phyloP scores from a whole-genome alignment of 169 alveolate species.

The Plasmodium adleri region DNA sequence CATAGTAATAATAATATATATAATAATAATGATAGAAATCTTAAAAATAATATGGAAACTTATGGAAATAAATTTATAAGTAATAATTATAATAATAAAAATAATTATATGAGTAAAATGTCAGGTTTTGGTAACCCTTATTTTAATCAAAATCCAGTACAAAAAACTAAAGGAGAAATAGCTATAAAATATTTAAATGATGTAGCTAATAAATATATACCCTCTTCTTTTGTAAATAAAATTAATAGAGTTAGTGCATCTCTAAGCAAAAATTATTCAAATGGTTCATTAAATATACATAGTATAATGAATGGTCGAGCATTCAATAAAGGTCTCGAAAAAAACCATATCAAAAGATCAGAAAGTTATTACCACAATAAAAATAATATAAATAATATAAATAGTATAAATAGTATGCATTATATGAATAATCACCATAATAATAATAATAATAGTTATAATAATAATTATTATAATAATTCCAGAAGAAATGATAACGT shows the following conservation, averaged over 20 bases:
- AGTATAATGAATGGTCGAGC: slow-evolving; percentile 61
- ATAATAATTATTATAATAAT: background rate
- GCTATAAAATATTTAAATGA: slow-evolving; percentile 66
- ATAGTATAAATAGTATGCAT: background rate
- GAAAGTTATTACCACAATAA: background rate
- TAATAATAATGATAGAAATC: background rate
- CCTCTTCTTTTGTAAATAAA: slow-evolving; percentile 65
- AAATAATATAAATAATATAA: background rate
- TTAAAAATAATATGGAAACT: background rate
- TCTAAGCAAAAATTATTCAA: slow-evolving; percentile 51
- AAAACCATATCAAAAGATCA: background rate
- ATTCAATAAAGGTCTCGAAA: slow-evolving; percentile 22
- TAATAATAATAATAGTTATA: background rate
- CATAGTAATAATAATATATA: too few relatives aligned
- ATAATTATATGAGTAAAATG: slow-evolving; percentile 69
- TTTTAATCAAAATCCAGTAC: slow-evolving; percentile 58
- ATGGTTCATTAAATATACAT: slow-evolving; percentile 65
- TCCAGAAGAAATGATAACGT: background rate
- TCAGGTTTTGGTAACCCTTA: slow-evolving; percentile 70
- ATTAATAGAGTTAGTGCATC: slow-evolving; percentile 69
- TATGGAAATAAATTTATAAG: background rate
- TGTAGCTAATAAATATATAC: slow-evolving; percentile 65
- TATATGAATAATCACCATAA: background rate
- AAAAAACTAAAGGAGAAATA: slow-evolving; percentile 69
- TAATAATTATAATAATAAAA: slow-evolving; percentile 5